A percentile compares a stretch with the other conserved stretches of the same genome.
phyloP scores from a whole-genome alignment of 192 early-diverging fungal species.

The Gryganskiella cystojenkinii region DNA sequence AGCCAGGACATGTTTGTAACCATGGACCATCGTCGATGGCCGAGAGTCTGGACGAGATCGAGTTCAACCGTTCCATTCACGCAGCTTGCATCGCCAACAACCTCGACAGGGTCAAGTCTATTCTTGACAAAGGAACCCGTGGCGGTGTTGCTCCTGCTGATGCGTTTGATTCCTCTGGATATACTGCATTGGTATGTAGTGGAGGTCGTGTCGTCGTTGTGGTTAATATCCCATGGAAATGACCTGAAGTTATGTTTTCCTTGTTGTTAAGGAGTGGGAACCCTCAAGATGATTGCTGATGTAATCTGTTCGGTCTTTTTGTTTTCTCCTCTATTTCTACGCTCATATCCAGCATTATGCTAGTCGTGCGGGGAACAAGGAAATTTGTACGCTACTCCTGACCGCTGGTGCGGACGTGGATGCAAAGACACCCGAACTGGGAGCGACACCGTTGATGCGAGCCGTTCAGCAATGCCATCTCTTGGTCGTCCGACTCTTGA shows the following conservation, averaged over 20 bases:
- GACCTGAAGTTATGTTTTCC: too few relatives aligned
- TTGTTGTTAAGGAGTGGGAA: too few relatives aligned
- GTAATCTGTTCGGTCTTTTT: not conserved
- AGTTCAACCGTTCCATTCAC: constrained; percentile 46
- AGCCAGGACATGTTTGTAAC: constrained; percentile 37
- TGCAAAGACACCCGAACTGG: constrained; percentile 42
- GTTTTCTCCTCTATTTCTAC: not conserved
- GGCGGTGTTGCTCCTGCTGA: constrained; percentile 24
- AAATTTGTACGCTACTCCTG: constrained; percentile 32
- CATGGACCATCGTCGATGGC: constrained; percentile 19
- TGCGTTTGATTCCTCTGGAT: constrained; percentile 35
- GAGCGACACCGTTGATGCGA: constrained; percentile 36
- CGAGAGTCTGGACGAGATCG: constrained; percentile 41
- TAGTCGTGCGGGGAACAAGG: constrained; percentile 37
- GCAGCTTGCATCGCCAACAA: constrained; percentile 45
- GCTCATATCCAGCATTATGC: constrained; percentile 32
- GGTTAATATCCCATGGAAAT: too few relatives aligned
- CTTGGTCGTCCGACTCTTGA: constrained; percentile 11
- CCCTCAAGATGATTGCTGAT: too few relatives aligned
- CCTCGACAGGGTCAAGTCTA: constrained; percentile 16
- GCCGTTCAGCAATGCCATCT: constrained; percentile 42
- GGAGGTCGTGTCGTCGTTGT: not conserved
- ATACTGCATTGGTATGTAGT: constrained; percentile 24
- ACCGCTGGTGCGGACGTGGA: constrained; percentile 38
- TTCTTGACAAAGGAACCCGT: constrained; percentile 10